Conservation (phyloP, 139 green algal genomes). For the Gonium pectorale region DNA sequence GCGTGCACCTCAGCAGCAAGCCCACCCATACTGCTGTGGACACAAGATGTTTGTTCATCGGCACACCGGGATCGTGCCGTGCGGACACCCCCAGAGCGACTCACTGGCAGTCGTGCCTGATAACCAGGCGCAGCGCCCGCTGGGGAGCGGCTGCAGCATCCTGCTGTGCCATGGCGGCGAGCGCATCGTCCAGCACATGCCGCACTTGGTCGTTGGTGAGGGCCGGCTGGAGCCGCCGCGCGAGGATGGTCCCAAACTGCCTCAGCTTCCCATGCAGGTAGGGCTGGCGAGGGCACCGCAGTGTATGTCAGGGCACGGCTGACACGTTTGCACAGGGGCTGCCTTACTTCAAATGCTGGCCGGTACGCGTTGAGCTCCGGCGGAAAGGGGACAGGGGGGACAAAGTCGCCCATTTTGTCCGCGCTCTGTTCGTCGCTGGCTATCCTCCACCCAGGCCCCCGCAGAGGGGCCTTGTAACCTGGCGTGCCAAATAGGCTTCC, state of each 20-base stretch:
- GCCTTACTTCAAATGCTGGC: neutral
- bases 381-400: neutral
- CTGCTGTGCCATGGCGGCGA: constrained; percentile 16
- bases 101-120: constrained; percentile 75
- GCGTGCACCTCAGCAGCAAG: too few relatives aligned
- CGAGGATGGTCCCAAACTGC: constrained; percentile 55
- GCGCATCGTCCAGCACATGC: constrained; percentile 44
- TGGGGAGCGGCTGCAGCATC: constrained; percentile 38
- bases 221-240: constrained; percentile 16
- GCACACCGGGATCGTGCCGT: neutral
- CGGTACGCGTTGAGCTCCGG: neutral
- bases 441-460: too few relatives aligned
- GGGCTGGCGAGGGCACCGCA: constrained; percentile 10
- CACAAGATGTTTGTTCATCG: neutral
- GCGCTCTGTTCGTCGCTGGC: too few relatives aligned
- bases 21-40: too few relatives aligned
- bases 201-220: constrained; percentile 49
- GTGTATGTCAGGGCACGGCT: neutral
- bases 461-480: too few relatives aligned
- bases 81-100: neutral
- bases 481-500: too few relatives aligned
- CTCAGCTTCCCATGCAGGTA: constrained; percentile 59
- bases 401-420: neutral
- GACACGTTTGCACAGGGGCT: neutral
- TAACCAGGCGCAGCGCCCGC: constrained; percentile 59